Evolutionary conservation across 352 stramenopile genomes (phyloP), one percentile per base, ranked within the genome.

Genomic region (Phytopythium aichiense): DNA sequence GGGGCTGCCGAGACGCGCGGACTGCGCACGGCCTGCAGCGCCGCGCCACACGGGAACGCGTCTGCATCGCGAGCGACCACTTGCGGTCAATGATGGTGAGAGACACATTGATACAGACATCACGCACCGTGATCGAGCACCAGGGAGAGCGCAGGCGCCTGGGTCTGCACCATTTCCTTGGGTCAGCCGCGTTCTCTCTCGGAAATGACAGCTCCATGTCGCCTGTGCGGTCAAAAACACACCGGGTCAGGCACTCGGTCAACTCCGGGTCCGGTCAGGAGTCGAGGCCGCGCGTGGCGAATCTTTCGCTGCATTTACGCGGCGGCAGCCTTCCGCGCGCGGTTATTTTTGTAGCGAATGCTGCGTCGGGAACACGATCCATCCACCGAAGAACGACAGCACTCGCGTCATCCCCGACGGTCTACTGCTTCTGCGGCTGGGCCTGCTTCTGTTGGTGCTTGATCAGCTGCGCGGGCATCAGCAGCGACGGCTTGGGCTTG

Each of bases 401-500:
- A 4, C 6, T 38, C 48, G 15, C 23, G 48, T 54, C 31, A 30
- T 28, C 49, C 35, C 9, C 25, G 9, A 52, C 5, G 13, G 16
- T 40, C 35, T 52, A 50, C 59, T 56, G 56, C 30, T 65, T 53
- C 38, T 61, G 53, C 22, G 23, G 42, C 56, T 72, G 65, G 31
- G 71, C 52, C 54, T 78, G 63, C 45, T 79, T 71, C 61, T 81
- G 74, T 30, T 83, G 71, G 23, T 85, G 72, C 13, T 73, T 69
- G 68, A 87, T 61, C 18, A 87, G 46, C 66, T 87, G 77, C 30
- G 77, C 68, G n/a, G 77, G 77, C 23, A 87, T 66, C 30, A 87
- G 60, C 18, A 87, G 57, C 22, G 74, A 63, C 9, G 61, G 58
- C 31, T 54, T 61, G 35, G 61, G 46, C 48, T 68, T 63, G 0